A percentile compares a stretch with the other conserved stretches of the same genome.
phyloP scores from a whole-genome alignment of 495 filamentous ascomycete genomes.

The Glonium stellatum region DNA sequence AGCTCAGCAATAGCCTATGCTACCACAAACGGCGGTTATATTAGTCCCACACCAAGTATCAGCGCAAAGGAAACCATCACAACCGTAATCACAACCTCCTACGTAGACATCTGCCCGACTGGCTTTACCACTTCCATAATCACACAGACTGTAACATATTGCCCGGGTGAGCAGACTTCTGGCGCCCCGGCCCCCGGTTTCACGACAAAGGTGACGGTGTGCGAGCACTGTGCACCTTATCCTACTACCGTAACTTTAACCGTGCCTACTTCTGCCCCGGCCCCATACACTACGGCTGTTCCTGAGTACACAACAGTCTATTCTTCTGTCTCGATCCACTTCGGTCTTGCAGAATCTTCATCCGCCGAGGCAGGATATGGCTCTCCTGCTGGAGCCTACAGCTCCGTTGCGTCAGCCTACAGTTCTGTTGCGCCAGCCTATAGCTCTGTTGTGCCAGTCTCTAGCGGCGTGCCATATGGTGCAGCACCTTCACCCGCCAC shows the following conservation, averaged over 20 bases:
- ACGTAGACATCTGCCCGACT: constrained; percentile 14
- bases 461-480: background rate
- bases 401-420: background rate
- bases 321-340: background rate
- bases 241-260: constrained; percentile 8
- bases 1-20: background rate
- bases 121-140: constrained; percentile 5
- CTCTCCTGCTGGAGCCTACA: background rate
- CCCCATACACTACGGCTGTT: background rate
- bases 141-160: constrained; percentile 12
- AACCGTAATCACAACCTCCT: constrained; percentile 13
- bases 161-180: constrained; percentile 1
- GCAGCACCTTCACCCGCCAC: background rate
- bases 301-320: background rate
- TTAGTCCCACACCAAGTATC: background rate
- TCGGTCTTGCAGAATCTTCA: background rate
- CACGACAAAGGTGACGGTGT: constrained; percentile 9
- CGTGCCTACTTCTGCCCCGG: background rate
- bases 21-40: background rate
- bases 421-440: background rate
- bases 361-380: background rate
- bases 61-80: constrained; percentile 7
- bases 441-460: background rate
- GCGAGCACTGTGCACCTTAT: constrained; percentile 1
- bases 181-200: constrained; percentile 4